Conservation (phyloP, 768 basidiomycete species). For the Mycena rosella region DNA sequence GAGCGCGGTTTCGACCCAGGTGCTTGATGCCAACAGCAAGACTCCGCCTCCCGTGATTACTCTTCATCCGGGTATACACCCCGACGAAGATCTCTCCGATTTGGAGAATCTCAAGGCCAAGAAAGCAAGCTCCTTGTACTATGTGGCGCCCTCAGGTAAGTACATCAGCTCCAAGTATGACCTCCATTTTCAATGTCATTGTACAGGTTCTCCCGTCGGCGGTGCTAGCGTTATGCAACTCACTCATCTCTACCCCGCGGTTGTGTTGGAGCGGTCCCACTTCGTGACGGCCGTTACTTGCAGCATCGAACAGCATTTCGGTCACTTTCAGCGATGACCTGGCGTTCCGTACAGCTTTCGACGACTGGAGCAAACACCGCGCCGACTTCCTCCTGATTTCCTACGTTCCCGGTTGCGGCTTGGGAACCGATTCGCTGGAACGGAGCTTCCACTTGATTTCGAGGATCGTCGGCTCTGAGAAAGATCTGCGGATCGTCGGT, state of each 20-base stretch:
- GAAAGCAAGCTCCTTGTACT: background rate
- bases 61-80: background rate
- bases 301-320: background rate
- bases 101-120: conserved; percentile 2
- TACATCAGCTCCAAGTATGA: background rate
- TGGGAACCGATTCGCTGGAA: no score
- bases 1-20: background rate
- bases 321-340: background rate
- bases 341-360: background rate
- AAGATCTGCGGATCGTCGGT: no score
- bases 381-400: background rate
- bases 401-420: no score
- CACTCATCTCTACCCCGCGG: background rate
- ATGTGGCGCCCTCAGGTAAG: background rate
- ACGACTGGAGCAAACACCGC: background rate
- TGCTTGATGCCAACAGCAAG: background rate
- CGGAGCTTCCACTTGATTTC: no score
- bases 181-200: background rate
- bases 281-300: background rate
- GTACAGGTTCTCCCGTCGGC: background rate
- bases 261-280: background rate
- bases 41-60: background rate
- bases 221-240: background rate
- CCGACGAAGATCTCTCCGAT: background rate
- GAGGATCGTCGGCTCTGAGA: no score